Percentiles rank a stretch among this genome's conserved stretches.
phyloP scores from a whole-genome alignment of 805 yeast genomes.

The Yarrowia bubula region DNA sequence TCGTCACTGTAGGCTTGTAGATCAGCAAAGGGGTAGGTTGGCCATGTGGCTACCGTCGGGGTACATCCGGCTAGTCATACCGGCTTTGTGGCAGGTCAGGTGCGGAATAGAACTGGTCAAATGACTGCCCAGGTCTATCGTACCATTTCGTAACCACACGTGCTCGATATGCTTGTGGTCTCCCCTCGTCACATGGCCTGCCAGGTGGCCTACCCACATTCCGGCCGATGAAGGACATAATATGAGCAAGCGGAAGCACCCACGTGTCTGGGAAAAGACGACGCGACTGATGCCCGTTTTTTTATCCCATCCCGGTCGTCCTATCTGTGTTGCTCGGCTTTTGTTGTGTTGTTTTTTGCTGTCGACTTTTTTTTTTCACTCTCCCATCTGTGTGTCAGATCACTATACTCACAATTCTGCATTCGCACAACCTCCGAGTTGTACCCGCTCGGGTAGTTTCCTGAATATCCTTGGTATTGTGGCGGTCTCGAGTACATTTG shows the following conservation, averaged over 20 bases:
- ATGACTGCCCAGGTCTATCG: neutral
- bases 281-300: neutral
- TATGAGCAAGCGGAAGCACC: neutral
- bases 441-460: slow-evolving; percentile 24
- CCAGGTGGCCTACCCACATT: slow-evolving; percentile 16
- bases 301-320: too few relatives aligned
- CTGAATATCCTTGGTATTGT: slow-evolving; percentile 24
- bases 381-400: slow-evolving; percentile 6
- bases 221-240: neutral
- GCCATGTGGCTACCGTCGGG: too few relatives aligned
- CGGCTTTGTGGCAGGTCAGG: neutral
- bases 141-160: neutral
- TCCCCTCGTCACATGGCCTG: neutral
- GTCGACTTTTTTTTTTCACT: neutral
- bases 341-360: neutral
- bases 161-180: too few relatives aligned
- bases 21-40: neutral
- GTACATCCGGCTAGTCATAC: too few relatives aligned
- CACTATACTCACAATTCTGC: slow-evolving; percentile 20
- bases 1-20: neutral
- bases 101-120: neutral
- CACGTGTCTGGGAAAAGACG: neutral
- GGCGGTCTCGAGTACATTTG: slow-evolving; percentile 25
- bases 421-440: slow-evolving; percentile 24
- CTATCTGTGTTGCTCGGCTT: neutral